These are phyloP conservation scores for Eucalyptus lansdowneana DNA, from an alignment of 345 rosid genomes.

Conservation along the genomic window DNA sequence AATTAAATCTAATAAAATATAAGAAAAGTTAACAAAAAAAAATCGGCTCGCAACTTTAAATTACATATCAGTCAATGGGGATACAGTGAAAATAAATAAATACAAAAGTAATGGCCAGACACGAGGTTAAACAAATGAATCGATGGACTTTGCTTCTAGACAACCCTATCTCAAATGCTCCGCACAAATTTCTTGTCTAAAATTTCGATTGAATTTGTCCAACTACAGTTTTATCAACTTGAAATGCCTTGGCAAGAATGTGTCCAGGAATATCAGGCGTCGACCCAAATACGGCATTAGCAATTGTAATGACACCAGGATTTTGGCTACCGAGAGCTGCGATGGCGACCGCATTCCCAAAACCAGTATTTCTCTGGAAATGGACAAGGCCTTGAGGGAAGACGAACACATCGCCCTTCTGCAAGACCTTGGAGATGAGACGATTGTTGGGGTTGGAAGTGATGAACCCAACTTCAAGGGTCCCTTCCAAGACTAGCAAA, in stretches of 20 bases:
- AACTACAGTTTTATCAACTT: background rate
- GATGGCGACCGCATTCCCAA: background rate
- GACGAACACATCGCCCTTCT: background rate
- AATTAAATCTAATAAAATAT: background rate
- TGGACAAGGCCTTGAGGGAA: background rate
- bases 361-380: background rate
- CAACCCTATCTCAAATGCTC: background rate
- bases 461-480: background rate
- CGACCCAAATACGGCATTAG: background rate
- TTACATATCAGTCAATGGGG: background rate
- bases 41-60: background rate
- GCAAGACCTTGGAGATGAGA: background rate
- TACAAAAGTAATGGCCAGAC: background rate
- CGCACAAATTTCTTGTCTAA: background rate
- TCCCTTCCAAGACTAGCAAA: background rate
- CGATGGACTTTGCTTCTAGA: background rate
- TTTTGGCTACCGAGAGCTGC: background rate
- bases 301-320: background rate
- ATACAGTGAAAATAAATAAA: background rate
- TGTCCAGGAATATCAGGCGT: background rate
- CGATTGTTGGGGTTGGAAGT: background rate
- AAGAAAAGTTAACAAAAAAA: background rate
- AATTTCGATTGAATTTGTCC: background rate
- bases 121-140: background rate
- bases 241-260: background rate